These are phyloP conservation scores for Phytophthora pinifolia DNA, from an alignment of 352 stramenopile species.

Conservation along the genomic window DNA sequence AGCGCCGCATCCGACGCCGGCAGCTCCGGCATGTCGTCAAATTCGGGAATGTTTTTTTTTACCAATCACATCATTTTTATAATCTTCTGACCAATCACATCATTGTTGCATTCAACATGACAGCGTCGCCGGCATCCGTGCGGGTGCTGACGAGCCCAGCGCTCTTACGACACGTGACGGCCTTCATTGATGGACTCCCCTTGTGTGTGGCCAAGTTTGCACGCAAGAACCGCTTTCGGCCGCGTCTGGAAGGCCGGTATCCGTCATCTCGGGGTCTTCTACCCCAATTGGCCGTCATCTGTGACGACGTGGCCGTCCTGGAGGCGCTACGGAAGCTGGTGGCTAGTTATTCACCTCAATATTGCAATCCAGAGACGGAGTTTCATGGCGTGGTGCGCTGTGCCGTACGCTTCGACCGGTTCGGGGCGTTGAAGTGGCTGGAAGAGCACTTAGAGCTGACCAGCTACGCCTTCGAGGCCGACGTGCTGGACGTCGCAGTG, in stretches of 20 bases:
- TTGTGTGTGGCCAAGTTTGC: slow-evolving; percentile 23
- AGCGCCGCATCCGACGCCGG: slow-evolving; percentile 32
- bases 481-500: slow-evolving; percentile 37
- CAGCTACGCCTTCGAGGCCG: slow-evolving; percentile 27
- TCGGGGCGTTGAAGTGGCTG: slow-evolving; percentile 29
- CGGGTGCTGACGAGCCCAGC: slow-evolving; percentile 25
- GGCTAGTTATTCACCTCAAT: slow-evolving; percentile 7
- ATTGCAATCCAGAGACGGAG: slow-evolving; percentile 23
- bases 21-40: slow-evolving; percentile 19
- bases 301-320: slow-evolving; percentile 21
- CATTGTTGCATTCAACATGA: slow-evolving; percentile 18
- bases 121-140: slow-evolving; percentile 2
- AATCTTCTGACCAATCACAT: too few species aligned
- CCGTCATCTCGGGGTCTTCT: slow-evolving; percentile 21
- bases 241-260: slow-evolving; percentile 30
- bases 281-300: slow-evolving; percentile 35
- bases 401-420: slow-evolving; percentile 31
- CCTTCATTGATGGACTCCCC: slow-evolving; percentile 37
- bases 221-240: slow-evolving; percentile 20
- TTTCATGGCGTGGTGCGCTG: slow-evolving; percentile 29
- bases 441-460: slow-evolving; percentile 15
- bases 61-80: too few species aligned
- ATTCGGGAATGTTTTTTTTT: too few species aligned
- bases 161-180: slow-evolving; percentile 23
- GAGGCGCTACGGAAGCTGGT: slow-evolving; percentile 16